Percentiles rank a stretch among this genome's conserved stretches.
phyloP scores from a whole-genome alignment of 805 yeast genomes.

The Cyberlindnera mycetangii region DNA sequence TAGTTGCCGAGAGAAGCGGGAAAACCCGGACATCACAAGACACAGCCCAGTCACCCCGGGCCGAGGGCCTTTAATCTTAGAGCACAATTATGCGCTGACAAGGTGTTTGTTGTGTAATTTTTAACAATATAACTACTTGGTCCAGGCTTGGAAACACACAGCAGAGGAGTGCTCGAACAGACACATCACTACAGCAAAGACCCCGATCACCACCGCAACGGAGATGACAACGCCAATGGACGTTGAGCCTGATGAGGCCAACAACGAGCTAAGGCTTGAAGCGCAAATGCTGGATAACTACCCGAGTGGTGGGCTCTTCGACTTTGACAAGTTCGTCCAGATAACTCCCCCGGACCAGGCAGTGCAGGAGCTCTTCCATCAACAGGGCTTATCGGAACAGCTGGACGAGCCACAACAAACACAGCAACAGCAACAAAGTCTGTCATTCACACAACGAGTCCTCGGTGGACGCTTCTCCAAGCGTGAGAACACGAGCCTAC shows the following conservation, averaged over 20 bases:
- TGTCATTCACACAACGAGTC: conserved; percentile 8
- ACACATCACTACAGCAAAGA: too few species aligned
- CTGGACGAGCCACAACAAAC: background rate
- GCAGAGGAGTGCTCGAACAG: too few species aligned
- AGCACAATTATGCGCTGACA: too few species aligned
- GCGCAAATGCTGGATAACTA: background rate
- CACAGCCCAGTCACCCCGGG: too few species aligned
- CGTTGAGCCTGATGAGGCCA: background rate
- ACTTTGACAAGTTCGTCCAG: background rate
- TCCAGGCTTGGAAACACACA: too few species aligned
- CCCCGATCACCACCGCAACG: background rate
- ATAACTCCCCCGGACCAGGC: background rate
- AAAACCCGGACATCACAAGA: too few species aligned
- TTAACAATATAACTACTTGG: too few species aligned
- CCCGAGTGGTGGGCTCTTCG: background rate
- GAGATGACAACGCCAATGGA: background rate
- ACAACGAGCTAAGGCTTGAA: background rate
- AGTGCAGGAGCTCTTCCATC: too few species aligned
- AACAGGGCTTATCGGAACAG: too few species aligned
- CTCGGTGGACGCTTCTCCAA: conserved; percentile 4
- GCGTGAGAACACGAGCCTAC: background rate
- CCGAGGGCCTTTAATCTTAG: too few species aligned
- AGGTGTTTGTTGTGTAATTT: too few species aligned
- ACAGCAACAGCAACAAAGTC: background rate
- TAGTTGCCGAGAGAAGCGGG: too few species aligned